These are phyloP conservation scores for Flaveria floridana DNA, from an alignment of 140 eudicot species.

Conservation along the genomic window DNA sequence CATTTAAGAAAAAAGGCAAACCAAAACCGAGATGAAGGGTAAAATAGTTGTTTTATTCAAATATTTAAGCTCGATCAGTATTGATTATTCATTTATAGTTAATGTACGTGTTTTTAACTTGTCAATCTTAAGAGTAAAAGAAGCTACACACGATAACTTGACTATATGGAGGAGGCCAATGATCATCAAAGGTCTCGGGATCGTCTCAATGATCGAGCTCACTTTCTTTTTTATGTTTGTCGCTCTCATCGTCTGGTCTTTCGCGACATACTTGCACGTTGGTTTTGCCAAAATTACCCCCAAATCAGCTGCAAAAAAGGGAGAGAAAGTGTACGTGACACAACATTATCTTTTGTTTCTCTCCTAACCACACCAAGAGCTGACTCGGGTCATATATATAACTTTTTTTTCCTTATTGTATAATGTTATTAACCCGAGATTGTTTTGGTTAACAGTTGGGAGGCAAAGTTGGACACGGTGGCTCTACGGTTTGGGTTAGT, in stretches of 20 bases:
- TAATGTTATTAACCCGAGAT: neutral
- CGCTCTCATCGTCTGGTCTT: slow-evolving; percentile 67
- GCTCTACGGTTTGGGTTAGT: slow-evolving; percentile 54
- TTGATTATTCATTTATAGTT: neutral
- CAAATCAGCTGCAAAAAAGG: slow-evolving; percentile 34
- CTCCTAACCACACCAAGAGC: neutral
- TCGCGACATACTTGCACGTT: slow-evolving; percentile 49
- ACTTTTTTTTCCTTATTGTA: neutral
- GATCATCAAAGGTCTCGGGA: slow-evolving; percentile 76
- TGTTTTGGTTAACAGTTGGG: slow-evolving; percentile 49
- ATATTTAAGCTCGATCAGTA: neutral
- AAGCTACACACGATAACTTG: slow-evolving; percentile 18
- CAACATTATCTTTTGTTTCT: neutral
- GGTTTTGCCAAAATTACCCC: slow-evolving; percentile 36
- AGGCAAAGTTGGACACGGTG: slow-evolving; percentile 48
- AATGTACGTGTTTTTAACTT: neutral
- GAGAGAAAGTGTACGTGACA: slow-evolving; percentile 45
- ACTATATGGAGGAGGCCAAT: slow-evolving; percentile 62
- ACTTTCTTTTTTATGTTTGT: slow-evolving; percentile 65
- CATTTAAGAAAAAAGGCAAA: slow-evolving; percentile 39
- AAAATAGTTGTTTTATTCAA: slow-evolving; percentile 5
- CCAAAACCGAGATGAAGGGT: slow-evolving; percentile 26
- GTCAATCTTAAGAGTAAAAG: slow-evolving; percentile 25
- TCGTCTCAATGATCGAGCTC: slow-evolving; percentile 62
- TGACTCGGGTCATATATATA: neutral